Conservation (phyloP, 495 filamentous ascomycete species). For the Xanthoparmelia taractica region DNA sequence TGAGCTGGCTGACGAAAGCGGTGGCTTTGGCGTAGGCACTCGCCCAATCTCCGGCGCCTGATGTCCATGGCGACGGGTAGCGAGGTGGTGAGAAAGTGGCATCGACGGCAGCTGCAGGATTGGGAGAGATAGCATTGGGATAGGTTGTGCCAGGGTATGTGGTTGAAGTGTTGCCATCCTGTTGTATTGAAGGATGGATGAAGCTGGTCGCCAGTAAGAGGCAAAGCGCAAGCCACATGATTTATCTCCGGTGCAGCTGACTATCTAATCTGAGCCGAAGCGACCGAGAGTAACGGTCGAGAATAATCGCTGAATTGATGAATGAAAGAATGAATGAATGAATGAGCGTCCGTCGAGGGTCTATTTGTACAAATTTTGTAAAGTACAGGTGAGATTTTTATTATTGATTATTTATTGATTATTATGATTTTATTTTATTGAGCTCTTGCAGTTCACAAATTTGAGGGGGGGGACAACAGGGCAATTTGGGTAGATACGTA, state of each 20-base stretch:
- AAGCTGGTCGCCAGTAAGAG: constrained; percentile 16
- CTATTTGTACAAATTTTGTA: neutral
- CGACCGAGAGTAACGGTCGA: neutral
- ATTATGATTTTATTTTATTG: neutral
- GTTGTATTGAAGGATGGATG: constrained; percentile 14
- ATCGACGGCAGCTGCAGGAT: constrained; percentile 19
- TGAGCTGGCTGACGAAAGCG: constrained; percentile 74
- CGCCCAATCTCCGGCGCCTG: constrained; percentile 60
- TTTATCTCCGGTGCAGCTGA: neutral
- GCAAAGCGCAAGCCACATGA: constrained; percentile 19
- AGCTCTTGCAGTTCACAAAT: no score
- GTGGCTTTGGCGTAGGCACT: constrained; percentile 75
- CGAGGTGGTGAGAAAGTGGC: constrained; percentile 48
- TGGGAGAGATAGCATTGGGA: constrained; percentile 22
- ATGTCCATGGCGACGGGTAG: constrained; percentile 83
- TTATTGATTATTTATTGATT: no score
- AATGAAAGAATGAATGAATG: constrained; percentile 1
- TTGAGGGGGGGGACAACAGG: no score
- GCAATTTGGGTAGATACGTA: no score
- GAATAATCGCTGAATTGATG: neutral
- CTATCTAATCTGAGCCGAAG: constrained; percentile 1
- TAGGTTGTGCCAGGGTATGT: constrained; percentile 25
- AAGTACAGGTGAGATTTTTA: no score
- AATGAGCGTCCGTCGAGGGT: constrained; percentile 1
- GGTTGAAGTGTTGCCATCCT: constrained; percentile 24